Evolutionary conservation across 2,329 filamentous ascomycete genomes (phyloP).

Genomic region (Beauveria bassiana): DNA sequence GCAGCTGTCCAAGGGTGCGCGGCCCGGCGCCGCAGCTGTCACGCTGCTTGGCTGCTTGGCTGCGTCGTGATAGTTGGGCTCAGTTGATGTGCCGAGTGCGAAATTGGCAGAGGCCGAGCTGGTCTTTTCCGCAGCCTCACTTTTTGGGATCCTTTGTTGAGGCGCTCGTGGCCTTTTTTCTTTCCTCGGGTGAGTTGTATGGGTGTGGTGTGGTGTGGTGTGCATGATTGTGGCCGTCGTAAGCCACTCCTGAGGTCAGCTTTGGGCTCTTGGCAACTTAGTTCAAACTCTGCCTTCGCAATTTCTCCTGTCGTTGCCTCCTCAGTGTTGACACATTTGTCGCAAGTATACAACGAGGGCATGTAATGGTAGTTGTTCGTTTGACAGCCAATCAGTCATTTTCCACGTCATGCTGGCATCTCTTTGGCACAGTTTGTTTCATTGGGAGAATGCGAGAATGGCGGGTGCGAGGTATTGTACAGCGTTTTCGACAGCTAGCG

Average conservation of each 20-base stretch:
- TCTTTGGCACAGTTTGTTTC: background rate
- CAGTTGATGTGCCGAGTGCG: background rate
- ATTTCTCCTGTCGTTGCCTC: background rate
- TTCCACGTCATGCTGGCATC: background rate
- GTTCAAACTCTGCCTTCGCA: background rate
- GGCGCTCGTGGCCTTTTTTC: background rate
- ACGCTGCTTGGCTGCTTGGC: constrained; percentile 4
- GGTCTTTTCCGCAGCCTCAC: background rate
- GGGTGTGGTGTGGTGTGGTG: background rate
- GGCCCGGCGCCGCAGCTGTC: background rate
- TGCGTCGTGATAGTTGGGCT: constrained; percentile 7
- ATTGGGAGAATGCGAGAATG: background rate
- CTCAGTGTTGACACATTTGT: background rate
- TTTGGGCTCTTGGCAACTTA: background rate
- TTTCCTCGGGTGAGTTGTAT: background rate
- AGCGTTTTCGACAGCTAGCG: background rate
- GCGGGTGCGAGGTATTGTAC: background rate
- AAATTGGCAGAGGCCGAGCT: background rate
- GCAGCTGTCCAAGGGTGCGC: constrained; percentile 3
- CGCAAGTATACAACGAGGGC: background rate
- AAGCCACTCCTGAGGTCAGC: background rate
- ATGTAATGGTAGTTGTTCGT: background rate
- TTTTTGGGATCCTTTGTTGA: background rate
- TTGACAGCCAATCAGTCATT: background rate
- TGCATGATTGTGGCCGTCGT: background rate